Percentiles rank a stretch among this genome's conserved stretches.
Evolutionary conservation across 495 filamentous ascomycete genomes (phyloP).

Genomic region (Melanomma pulvis-pyrius): DNA sequence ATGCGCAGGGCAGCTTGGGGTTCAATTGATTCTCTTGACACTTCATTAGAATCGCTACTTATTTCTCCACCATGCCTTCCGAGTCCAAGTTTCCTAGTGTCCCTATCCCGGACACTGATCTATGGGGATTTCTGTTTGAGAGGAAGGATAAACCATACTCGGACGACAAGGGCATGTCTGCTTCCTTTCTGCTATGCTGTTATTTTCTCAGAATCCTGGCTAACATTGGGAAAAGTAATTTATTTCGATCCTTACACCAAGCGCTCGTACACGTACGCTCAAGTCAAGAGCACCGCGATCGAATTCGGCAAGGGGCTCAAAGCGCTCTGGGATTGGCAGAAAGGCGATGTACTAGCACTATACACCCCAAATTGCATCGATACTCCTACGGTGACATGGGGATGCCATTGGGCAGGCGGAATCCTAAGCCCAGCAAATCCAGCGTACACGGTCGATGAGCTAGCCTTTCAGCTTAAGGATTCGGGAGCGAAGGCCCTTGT

Average conservation of each 20-base stretch:
- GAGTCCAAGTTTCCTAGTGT: slow-evolving; percentile 59
- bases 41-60: not conserved
- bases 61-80: slow-evolving; percentile 53
- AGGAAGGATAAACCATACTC: slow-evolving; percentile 66
- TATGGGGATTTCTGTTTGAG: slow-evolving; percentile 82
- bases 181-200: not conserved
- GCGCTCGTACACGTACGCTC: slow-evolving; percentile 73
- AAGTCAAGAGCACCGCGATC: slow-evolving; percentile 64
- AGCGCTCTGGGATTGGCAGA: slow-evolving; percentile 73
- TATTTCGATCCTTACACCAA: slow-evolving; percentile 75
- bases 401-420: slow-evolving; percentile 82
- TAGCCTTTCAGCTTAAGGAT: slow-evolving; percentile 85
- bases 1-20: not conserved
- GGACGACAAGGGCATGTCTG: slow-evolving; percentile 62
- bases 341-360: slow-evolving; percentile 60
- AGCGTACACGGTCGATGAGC: slow-evolving; percentile 79
- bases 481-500: slow-evolving; percentile 74
- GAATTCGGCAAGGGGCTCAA: slow-evolving; percentile 81
- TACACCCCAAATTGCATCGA: slow-evolving; percentile 50
- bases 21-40: not conserved
- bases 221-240: slow-evolving; percentile 60
- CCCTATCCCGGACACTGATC: slow-evolving; percentile 65
- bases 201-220: not conserved
- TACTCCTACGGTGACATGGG: slow-evolving; percentile 64
- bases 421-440: slow-evolving; percentile 83